Base-by-base conservation (phyloP, 116 monocot genomes). In the Iris pallida region DNA sequence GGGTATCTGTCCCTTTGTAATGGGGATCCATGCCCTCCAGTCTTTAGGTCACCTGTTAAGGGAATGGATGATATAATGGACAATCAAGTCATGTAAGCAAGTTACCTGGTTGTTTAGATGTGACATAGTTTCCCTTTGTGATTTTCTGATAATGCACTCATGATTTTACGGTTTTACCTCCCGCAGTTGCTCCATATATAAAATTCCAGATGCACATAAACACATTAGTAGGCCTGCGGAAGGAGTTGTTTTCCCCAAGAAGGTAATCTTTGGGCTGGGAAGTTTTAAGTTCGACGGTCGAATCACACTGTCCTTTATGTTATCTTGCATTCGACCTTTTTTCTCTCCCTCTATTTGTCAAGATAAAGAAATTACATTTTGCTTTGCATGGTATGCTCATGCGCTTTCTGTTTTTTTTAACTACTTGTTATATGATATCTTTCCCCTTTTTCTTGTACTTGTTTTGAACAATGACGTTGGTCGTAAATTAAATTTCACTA, bases 21-120 rank as follows among this genome's bases (percentile, higher is more conserved):
- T 62, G 92, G 97, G 61, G 97, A 92, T 72, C 97, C 92, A 63
- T 92, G 88, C 20, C 92, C 97, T 74, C 97, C 89, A 56, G 88
- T 97, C 20, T 97, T 97, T 74, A 79, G 88, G 57, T 92, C 90
- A 74, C 97, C 97, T 69, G 80, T 97, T 49, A 16, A 78, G 45
- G 92, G 85, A 54, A 63, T 97, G 87, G 86, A 90, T 74, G 92
- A 87, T 77, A 90, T 97, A 70, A 82, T 86, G 78, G 88, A 92
- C 69, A 97, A 97, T 78, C 90, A 83, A 87, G 92, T 97, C 79
- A 80, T 97, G 97, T 92, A 84, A 83, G 86, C 12, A 55, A 56
- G 5, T 48, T 78, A 6, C 4, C n/a, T 41, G 45, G 1, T 45
- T 10, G 42, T 16, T 42, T 53, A 18, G 17, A 42, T 58, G 14